Evolutionary conservation across 805 yeast species (phyloP).

Genomic region (Ogataea angusta): DNA sequence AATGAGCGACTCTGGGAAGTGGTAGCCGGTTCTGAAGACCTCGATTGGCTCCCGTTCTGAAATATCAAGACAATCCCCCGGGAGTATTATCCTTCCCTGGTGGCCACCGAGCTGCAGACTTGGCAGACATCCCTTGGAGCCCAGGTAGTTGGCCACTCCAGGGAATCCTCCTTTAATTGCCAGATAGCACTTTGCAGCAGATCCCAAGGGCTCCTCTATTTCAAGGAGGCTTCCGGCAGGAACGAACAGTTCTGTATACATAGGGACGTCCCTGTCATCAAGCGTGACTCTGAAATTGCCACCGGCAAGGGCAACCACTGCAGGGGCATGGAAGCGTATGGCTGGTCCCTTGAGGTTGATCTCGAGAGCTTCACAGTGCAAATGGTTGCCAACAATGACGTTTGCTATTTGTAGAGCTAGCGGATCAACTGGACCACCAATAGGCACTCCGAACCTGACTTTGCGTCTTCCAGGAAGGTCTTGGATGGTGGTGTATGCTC

Average conservation of each 20-base stretch:
- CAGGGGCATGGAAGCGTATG: slow-evolving; percentile 74
- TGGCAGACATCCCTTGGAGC: slow-evolving; percentile 93
- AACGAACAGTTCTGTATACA: slow-evolving; percentile 71
- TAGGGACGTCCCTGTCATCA: slow-evolving; percentile 52
- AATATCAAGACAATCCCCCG: slow-evolving; percentile 85
- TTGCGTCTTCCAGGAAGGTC: slow-evolving; percentile 89
- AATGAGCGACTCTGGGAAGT: slow-evolving; percentile 52
- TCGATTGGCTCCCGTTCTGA: slow-evolving; percentile 64
- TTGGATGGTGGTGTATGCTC: slow-evolving; percentile 94
- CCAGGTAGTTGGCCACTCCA: slow-evolving; percentile 89
- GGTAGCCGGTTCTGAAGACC: slow-evolving; percentile 69
- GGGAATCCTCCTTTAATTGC: slow-evolving; percentile 83
- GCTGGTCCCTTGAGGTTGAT: slow-evolving; percentile 85
- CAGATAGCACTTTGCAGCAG: slow-evolving; percentile 86
- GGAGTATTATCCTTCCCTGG: slow-evolving; percentile 86
- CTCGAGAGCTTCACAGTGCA: slow-evolving; percentile 83
- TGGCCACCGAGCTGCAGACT: slow-evolving; percentile 90
- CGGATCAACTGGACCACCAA: slow-evolving; percentile 97
- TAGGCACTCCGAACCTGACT: slow-evolving; percentile 94
- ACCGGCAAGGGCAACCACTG: slow-evolving; percentile 84
- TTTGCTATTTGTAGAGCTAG: slow-evolving; percentile 87
- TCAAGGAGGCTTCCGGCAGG: slow-evolving; percentile 70
- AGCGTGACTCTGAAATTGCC: slow-evolving; percentile 67
- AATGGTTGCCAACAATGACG: slow-evolving; percentile 82
- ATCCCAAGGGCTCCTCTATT: slow-evolving; percentile 65